A percentile compares a stretch with the other conserved stretches of the same genome.
phyloP scores from a whole-genome alignment of 805 yeast genomes.

The Kluyveromyces aestuarii region DNA sequence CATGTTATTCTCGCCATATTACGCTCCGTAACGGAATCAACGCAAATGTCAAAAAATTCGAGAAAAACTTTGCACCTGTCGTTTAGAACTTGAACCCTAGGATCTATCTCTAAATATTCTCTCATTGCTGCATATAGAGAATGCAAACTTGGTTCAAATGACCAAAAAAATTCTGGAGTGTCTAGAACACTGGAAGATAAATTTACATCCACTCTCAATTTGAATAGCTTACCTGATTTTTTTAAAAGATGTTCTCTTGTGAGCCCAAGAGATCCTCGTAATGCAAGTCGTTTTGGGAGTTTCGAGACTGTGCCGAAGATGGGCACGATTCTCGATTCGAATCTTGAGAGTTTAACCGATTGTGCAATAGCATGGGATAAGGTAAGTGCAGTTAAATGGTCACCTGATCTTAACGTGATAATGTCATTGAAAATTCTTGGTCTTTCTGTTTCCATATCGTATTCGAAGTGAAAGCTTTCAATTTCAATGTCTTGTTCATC shows the following conservation, averaged over 20 bases:
- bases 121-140: constrained; percentile 85
- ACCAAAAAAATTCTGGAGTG: constrained; percentile 96
- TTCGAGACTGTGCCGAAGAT: constrained; percentile 78
- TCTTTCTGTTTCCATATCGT: constrained; percentile 48
- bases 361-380: constrained; percentile 97
- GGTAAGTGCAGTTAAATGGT: constrained; percentile 84
- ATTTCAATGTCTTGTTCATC: constrained; percentile 88
- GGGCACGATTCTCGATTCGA: constrained; percentile 85
- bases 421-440: constrained; percentile 87
- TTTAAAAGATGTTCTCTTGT: constrained; percentile 76
- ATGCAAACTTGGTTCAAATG: constrained; percentile 87
- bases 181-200: constrained; percentile 83
- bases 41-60: constrained; percentile 86
- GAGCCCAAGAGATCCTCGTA: constrained; percentile 81
- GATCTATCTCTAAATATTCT: constrained; percentile 91
- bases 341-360: constrained; percentile 81
- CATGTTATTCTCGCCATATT: constrained; percentile 88
- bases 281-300: constrained; percentile 80
- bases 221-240: constrained; percentile 85
- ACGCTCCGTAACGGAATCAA: constrained; percentile 88
- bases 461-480: constrained; percentile 52
- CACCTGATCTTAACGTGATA: constrained; percentile 84
- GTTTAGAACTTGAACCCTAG: constrained; percentile 85
- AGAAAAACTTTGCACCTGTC: constrained; percentile 90
- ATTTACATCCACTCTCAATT: constrained; percentile 87